Conservation (phyloP, 1,139 yeast genomes). For the Taphrina flavorubra region DNA sequence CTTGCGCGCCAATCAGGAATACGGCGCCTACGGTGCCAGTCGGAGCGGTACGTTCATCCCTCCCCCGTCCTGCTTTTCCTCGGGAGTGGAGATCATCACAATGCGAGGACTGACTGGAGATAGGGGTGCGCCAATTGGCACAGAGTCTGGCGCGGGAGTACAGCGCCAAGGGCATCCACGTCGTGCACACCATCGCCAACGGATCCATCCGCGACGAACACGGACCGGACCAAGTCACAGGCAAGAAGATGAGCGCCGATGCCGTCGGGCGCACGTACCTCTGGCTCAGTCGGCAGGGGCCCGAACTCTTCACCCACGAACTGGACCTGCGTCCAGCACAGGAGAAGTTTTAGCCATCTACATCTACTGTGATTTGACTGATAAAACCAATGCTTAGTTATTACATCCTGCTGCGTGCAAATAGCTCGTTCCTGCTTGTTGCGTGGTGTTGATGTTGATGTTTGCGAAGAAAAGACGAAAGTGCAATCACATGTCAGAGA, state of each 20-base stretch:
- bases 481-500: conserved; percentile 8
- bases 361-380: neutral
- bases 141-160: conserved; percentile 21
- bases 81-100: neutral
- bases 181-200: conserved; percentile 28
- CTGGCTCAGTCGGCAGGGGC: conserved; percentile 18
- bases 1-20: conserved; percentile 14
- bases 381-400: too few relatives aligned
- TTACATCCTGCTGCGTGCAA: too few relatives aligned
- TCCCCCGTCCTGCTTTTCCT: neutral
- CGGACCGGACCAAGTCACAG: conserved; percentile 4
- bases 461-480: too few relatives aligned
- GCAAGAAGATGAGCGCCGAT: conserved; percentile 29
- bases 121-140: conserved; percentile 19
- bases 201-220: conserved; percentile 22
- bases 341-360: conserved; percentile 3
- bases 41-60: conserved; percentile 6
- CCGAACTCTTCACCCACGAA: conserved; percentile 18
- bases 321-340: conserved; percentile 20
- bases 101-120: neutral
- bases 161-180: conserved; percentile 23
- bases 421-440: too few relatives aligned
- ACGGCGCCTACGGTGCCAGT: conserved; percentile 23
- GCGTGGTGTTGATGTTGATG: too few relatives aligned
- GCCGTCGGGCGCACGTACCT: conserved; percentile 27